These are phyloP conservation scores for Rosa lucieae DNA, from an alignment of 306 rosid genomes.

Conservation along the genomic window DNA sequence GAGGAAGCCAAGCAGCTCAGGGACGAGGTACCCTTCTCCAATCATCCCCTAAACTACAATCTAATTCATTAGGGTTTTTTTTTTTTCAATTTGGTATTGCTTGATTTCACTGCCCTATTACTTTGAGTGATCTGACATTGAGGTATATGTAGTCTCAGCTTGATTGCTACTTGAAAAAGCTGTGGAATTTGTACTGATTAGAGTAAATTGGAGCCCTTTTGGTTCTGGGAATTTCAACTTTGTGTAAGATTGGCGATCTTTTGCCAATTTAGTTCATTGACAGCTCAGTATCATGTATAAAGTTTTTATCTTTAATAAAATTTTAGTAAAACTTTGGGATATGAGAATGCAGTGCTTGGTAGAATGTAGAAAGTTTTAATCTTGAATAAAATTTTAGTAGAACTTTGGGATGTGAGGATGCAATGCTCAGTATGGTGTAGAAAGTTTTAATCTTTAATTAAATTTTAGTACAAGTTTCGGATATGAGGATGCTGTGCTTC, in stretches of 20 bases:
- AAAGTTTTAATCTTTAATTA: too few relatives aligned
- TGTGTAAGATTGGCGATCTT: background rate
- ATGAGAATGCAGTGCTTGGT: background rate
- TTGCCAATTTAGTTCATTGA: background rate
- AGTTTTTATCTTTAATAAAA: background rate
- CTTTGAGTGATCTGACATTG: background rate
- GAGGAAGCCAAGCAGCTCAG: conserved; percentile 71
- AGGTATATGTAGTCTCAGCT: background rate
- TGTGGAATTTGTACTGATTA: background rate
- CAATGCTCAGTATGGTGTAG: background rate
- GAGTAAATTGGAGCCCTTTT: background rate
- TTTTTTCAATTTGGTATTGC: conserved; percentile 6
- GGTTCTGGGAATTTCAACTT: background rate
- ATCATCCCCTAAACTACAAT: background rate
- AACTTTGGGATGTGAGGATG: background rate
- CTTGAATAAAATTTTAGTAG: too few relatives aligned
- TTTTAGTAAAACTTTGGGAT: background rate
- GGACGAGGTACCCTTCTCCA: conserved; percentile 51
- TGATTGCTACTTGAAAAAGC: background rate
- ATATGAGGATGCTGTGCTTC: background rate
- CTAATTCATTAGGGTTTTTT: background rate
- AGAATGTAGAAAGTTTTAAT: background rate
- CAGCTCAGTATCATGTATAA: background rate
- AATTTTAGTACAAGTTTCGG: background rate
- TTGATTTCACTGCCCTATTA: background rate